Percentiles rank a stretch among this genome's conserved stretches.
phyloP scores from a whole-genome alignment of 345 rosid species.

The Conringia planisiliqua region DNA sequence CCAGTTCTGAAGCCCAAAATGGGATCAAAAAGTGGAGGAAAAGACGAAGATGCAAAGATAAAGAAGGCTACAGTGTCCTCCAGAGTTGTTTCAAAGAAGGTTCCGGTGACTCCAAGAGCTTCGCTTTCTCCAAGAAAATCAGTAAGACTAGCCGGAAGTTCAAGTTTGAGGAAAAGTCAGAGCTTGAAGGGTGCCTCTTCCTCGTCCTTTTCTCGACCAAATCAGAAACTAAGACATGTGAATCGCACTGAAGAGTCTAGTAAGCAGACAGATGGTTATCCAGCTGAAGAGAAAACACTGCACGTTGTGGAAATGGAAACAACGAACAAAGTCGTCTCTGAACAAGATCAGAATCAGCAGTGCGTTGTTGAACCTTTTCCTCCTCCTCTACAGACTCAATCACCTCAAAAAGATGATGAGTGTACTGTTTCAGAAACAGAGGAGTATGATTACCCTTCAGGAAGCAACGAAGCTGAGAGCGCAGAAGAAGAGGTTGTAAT shows the following conservation, averaged over 20 bases:
- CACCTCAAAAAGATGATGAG: slow-evolving; percentile 38
- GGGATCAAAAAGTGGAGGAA: slow-evolving; percentile 12
- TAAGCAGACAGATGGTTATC: slow-evolving; percentile 33
- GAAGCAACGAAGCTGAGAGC: slow-evolving; percentile 36
- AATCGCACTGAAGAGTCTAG: slow-evolving; percentile 22
- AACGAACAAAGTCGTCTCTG: slow-evolving; percentile 17
- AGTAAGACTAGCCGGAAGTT: slow-evolving; percentile 34
- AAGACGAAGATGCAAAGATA: slow-evolving; percentile 27
- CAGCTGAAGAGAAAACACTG: slow-evolving; percentile 60
- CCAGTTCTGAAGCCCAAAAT: slow-evolving; percentile 8
- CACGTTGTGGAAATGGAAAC: slow-evolving; percentile 60
- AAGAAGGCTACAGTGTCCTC: slow-evolving; percentile 28
- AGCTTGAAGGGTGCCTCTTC: slow-evolving; percentile 37
- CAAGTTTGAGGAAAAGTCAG: slow-evolving; percentile 41
- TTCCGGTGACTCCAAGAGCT: slow-evolving; percentile 35
- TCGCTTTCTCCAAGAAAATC: slow-evolving; percentile 39
- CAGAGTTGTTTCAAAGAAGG: slow-evolving; percentile 39
- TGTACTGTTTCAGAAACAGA: slow-evolving; percentile 39
- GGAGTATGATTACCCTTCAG: slow-evolving; percentile 36
- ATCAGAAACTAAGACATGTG: slow-evolving; percentile 24
- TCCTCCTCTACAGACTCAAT: slow-evolving; percentile 24
- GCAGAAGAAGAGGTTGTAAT: slow-evolving; percentile 43
- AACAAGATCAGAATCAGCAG: slow-evolving; percentile 41
- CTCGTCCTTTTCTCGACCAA: slow-evolving; percentile 37
- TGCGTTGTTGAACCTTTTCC: slow-evolving; percentile 29